These are phyloP conservation scores for Exsudoporus frostii DNA, from an alignment of 768 basidiomycete species.

Conservation along the genomic window DNA sequence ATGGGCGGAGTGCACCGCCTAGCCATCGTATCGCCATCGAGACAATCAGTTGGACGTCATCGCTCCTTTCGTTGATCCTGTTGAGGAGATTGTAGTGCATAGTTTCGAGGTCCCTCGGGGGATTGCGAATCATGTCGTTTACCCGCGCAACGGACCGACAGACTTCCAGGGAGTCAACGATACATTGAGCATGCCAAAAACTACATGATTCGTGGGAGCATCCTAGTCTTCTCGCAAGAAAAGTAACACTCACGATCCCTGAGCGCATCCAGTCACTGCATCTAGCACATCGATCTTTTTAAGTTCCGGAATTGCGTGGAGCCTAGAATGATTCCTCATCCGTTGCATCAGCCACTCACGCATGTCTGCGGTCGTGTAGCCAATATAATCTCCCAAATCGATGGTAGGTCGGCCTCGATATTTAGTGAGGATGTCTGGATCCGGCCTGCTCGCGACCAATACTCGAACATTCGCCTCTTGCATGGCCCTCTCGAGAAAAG, in stretches of 20 bases:
- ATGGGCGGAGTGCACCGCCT: constrained; percentile 25
- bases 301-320: constrained; percentile 20
- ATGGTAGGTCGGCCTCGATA: constrained; percentile 21
- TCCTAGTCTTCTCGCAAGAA: not conserved
- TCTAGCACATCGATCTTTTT: constrained; percentile 23
- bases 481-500: constrained; percentile 23
- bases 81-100: constrained; percentile 21
- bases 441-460: constrained; percentile 23
- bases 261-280: constrained; percentile 1
- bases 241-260: constrained; percentile 21
- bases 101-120: constrained; percentile 21
- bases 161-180: constrained; percentile 24
- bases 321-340: constrained; percentile 23
- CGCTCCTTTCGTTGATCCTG: constrained; percentile 20
- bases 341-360: constrained; percentile 24
- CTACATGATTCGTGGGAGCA: constrained; percentile 8
- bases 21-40: constrained; percentile 24
- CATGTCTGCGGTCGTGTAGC: constrained; percentile 19
- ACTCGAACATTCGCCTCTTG: constrained; percentile 23
- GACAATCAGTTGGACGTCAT: constrained; percentile 25
- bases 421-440: constrained; percentile 14
- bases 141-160: constrained; percentile 27
- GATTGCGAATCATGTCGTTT: constrained; percentile 14
- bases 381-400: constrained; percentile 23
- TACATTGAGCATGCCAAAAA: constrained; percentile 29